These are phyloP conservation scores for Pseudognaphalium luteoalbum DNA, from an alignment of 129 eudicot species.

Conservation along the genomic window DNA sequence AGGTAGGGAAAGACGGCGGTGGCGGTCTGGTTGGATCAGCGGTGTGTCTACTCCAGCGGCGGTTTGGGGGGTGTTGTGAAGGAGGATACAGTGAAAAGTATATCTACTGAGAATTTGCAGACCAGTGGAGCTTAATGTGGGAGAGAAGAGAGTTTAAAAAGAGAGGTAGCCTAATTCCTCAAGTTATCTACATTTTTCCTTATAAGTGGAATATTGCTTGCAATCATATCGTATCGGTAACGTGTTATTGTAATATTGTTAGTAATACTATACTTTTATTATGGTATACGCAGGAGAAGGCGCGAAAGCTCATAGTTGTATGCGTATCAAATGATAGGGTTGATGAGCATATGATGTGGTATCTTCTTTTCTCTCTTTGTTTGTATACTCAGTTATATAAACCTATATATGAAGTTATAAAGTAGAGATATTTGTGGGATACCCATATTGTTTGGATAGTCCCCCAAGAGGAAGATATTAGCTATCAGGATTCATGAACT, in stretches of 20 bases:
- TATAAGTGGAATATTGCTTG: conserved; percentile 3
- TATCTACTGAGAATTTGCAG: conserved; percentile 87
- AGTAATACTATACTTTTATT: not conserved
- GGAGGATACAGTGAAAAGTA: conserved; percentile 73
- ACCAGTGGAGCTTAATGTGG: conserved; percentile 96
- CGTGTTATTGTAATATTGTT: not conserved
- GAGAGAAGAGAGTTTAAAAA: conserved; percentile 83
- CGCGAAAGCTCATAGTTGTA: conserved; percentile 72
- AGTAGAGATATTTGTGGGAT: not conserved
- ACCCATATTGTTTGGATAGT: not conserved
- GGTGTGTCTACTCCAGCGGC: conserved; percentile 35
- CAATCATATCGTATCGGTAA: not conserved
- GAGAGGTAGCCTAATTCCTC: conserved; percentile 55
- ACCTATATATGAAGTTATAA: not conserved
- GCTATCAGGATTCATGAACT: not conserved
- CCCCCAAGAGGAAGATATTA: not conserved
- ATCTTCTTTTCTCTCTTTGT: conserved; percentile 33
- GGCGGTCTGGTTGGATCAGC: conserved; percentile 28
- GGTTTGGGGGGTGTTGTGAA: conserved; percentile 51
- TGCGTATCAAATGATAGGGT: conserved; percentile 80
- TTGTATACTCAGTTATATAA: not conserved
- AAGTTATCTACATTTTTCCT: conserved; percentile 2
- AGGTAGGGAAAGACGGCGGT: conserved; percentile 59
- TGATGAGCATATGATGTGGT: conserved; percentile 96
- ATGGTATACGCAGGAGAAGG: conserved; percentile 69